A percentile compares a stretch with the other conserved stretches of the same genome.
These are phyloP conservation scores for Raffaelea arxii DNA, from an alignment of 2,329 filamentous ascomycete species.

Conservation along the genomic window DNA sequence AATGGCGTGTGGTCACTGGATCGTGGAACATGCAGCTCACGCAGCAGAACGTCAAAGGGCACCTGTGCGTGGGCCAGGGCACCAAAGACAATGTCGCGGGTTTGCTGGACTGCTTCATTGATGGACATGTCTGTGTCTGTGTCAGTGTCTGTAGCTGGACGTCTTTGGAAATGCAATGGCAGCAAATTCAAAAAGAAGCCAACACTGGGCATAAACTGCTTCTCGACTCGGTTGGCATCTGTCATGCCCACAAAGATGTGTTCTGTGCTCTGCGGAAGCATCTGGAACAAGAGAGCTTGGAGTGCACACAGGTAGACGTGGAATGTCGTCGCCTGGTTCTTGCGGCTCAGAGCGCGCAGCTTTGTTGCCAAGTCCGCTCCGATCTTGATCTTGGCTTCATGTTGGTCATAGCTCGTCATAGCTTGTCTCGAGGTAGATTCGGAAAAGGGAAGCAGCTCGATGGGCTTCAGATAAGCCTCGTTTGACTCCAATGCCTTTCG, in stretches of 20 bases:
- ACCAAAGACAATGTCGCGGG: constrained; percentile 16
- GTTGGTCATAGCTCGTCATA: background rate
- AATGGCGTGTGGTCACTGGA: constrained; percentile 30
- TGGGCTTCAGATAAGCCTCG: constrained; percentile 16
- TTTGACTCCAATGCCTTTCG: background rate
- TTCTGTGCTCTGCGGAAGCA: constrained; percentile 15
- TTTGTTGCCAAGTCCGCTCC: background rate
- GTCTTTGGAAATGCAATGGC: constrained; percentile 18
- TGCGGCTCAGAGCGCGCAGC: background rate
- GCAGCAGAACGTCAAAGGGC: constrained; percentile 39
- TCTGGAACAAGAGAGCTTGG: constrained; percentile 18
- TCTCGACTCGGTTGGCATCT: constrained; percentile 24
- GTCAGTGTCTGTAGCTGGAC: too few species aligned
- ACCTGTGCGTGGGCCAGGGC: constrained; percentile 32
- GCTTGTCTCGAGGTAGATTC: constrained; percentile 7
- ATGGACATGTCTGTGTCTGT: constrained; percentile 21
- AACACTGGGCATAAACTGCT: constrained; percentile 16
- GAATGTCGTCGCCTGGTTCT: constrained; percentile 19
- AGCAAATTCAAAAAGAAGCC: constrained; percentile 30
- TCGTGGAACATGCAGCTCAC: constrained; percentile 29
- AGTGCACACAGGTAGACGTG: constrained; percentile 24
- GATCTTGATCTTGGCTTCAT: background rate
- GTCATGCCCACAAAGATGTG: constrained; percentile 30
- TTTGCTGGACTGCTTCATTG: constrained; percentile 17
- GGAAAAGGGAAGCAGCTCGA: constrained; percentile 19